Base-by-base conservation (phyloP, 352 stramenopile species). In the Blastocystis sp. region DNA sequence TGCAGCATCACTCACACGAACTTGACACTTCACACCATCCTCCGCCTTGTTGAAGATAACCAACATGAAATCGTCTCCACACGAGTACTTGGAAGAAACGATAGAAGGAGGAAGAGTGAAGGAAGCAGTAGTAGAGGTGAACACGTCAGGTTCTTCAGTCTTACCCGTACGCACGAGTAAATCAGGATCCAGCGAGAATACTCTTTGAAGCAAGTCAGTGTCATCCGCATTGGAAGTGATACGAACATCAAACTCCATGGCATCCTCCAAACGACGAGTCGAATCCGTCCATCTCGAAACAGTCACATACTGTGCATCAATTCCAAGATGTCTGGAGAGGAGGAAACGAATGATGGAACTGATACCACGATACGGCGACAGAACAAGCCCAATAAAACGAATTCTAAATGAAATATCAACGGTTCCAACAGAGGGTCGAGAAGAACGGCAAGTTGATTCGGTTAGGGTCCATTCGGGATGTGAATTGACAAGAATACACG, bases 1-100 rank as follows among this genome's bases (percentile, higher is more conserved):
- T 21, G 34, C 4, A 11, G 32, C 61, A 44, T 72, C 34, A 49
- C 24, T 46, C 6, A 72, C 14, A 44, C 61, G 61, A 6, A 72
- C 61, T 24, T 72, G 24, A 44, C 61, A 72, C 9, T 21, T 6
- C 32, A 21, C 61, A 9, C 51, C 61, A 44, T 36, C 61, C 2
- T 38, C 32, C 40, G 51, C 29, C 27, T 49, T 72, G 29, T 29
- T 49, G 34, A 72, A 72, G 32, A 21, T 38, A 11, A 72, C 61
- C 27, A 21, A 18, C 61, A 72, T 72, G 24, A 72, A 72, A 72
- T 24, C 61, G 7, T 72, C 61, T 51, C 38, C 61, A 72, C 61
- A 72, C 34, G n/a, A n/a, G n/a, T n/a, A n/a, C n/a, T n/a, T n/a
- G n/a, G n/a, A n/a, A n/a, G n/a, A n/a, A n/a, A n/a, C n/a, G n/a